Evolutionary conservation across 2,329 filamentous ascomycete genomes (phyloP), one percentile per base, ranked within the genome.

Genomic region (Beauveria brongniartii): DNA sequence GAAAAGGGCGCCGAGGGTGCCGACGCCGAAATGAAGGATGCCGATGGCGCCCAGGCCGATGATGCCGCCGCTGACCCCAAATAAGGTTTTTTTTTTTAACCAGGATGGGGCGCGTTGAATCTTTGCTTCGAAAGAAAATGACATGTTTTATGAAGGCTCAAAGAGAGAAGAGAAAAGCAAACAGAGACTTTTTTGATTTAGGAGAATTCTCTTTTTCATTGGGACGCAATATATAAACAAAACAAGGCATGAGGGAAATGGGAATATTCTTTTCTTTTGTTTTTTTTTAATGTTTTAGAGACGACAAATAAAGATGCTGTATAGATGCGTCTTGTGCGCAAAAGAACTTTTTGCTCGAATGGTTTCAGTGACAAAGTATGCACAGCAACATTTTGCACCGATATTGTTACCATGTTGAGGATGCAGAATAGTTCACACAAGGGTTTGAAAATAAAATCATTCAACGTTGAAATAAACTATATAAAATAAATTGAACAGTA

Each of bases 11-110:
- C 73, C 24, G 73, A 81, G 64, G 74, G 72, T 66, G 81, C 79
- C 68, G 84, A 87, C 66, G 81, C 84, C 70, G 83, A 85, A 67
- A 87, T 87, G 84, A 79, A 82, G 65, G 84, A 87, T 67, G 83
- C 82, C 20, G 83, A 86, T 61, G 74, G 44, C 46, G 44, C 59
- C 69, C 75, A 84, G 67, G 75, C 69, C 9, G 80, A 83, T 65
- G 79, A 80, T 67, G 68, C 74, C 43, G 64, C 68, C 40, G 73
- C 69, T 44, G 73, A 72, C 62, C 66, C 70, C 56, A 71, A 74
- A 70, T 76, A 74, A 68, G 68, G 28, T 9, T 61, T n/a, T 48
- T 24, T 24, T 22, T 22, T 7, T 2, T 1, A 57, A 20, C 18
- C 24, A 22, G 9, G 8, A 60, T 41, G 22, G 41, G 44, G 41